Evolutionary conservation across 73 alveolate genomes (phyloP), one percentile per base, ranked within the genome.

Genomic region (Paramecium sexaurelia): DNA sequence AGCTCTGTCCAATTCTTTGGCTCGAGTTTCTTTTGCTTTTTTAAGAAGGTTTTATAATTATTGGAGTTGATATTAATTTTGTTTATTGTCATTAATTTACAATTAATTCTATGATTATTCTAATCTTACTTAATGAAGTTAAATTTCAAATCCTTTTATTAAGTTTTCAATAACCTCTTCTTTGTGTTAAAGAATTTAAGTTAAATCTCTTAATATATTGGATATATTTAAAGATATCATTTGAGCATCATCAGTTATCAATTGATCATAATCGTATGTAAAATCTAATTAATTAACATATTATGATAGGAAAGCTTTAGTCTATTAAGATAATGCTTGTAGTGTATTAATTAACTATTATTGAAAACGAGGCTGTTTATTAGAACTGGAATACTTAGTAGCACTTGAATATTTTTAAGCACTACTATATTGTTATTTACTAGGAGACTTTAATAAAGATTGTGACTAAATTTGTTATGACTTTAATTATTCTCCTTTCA

Each of bases 401-500:
- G 83, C 83, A 32, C 83, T 61, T 22, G 83, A 61, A 61, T 61
- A 41, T 78, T 78, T 78, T 78, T 78, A 7, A 24, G 90, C 90
- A 78, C 90, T 78, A 61, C 24, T 26, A 29, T 19, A 13, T 10
- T 61, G 26, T 61, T 26, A 61, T 61, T 61, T 61, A 1, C 20
- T 29, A 6, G 83, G 83, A 29, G 83, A 61, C 11, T 8, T 61
- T 61, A 61, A 61, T 26, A n/a, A 20, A 29, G 67, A 51, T 0
- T 26, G 33, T 17, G 20, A 61, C 0, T 61, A 20, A 13, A 17
- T 17, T 6, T 15, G 33, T 20, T 61, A 61, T 13, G 10, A 43
- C 20, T 39, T 78, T 11, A 41, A 24, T 78, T 41, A 41, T 9
- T 71, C 86, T 17, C 35, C 86, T 35, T 37, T 71, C n/a, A 20